Percentiles rank a stretch among this genome's conserved stretches.
These are phyloP conservation scores for Prunus salicina DNA, from an alignment of 306 rosid genomes.

Conservation along the genomic window DNA sequence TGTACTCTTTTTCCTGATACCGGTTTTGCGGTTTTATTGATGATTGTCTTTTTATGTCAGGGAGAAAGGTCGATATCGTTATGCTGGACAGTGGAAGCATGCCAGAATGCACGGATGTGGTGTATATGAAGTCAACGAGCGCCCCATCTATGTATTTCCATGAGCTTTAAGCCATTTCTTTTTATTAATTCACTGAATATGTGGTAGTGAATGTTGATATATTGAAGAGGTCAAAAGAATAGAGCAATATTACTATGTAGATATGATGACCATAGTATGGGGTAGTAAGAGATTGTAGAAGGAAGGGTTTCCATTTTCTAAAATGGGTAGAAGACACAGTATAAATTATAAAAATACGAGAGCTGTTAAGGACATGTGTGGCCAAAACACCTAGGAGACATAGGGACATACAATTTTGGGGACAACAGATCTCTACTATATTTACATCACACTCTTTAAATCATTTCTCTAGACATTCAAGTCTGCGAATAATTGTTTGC, in stretches of 20 bases:
- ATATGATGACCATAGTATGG: background rate
- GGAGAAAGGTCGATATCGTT: constrained; percentile 92
- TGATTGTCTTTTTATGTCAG: constrained; percentile 41
- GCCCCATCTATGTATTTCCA: constrained; percentile 58
- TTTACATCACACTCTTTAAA: too few species aligned
- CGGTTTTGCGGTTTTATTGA: constrained; percentile 16
- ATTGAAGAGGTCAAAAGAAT: constrained; percentile 16
- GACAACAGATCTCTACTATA: too few species aligned
- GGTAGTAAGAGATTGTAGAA: background rate
- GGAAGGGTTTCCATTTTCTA: background rate
- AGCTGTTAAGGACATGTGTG: too few species aligned
- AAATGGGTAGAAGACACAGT: too few species aligned
- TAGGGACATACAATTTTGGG: too few species aligned
- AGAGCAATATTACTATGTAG: background rate
- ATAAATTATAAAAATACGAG: too few species aligned
- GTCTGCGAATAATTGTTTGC: background rate
- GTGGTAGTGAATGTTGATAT: constrained; percentile 12
- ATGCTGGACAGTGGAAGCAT: constrained; percentile 98
- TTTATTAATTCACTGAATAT: constrained; percentile 1
- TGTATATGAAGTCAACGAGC: constrained; percentile 76
- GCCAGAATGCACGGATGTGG: constrained; percentile 98
- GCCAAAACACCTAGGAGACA: too few species aligned
- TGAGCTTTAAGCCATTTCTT: constrained; percentile 19
- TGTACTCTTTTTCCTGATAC: constrained; percentile 6
- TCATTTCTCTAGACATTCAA: background rate